Evolutionary conservation across 495 filamentous ascomycete genomes (phyloP).

Genomic region (Annulohypoxylon stygium): DNA sequence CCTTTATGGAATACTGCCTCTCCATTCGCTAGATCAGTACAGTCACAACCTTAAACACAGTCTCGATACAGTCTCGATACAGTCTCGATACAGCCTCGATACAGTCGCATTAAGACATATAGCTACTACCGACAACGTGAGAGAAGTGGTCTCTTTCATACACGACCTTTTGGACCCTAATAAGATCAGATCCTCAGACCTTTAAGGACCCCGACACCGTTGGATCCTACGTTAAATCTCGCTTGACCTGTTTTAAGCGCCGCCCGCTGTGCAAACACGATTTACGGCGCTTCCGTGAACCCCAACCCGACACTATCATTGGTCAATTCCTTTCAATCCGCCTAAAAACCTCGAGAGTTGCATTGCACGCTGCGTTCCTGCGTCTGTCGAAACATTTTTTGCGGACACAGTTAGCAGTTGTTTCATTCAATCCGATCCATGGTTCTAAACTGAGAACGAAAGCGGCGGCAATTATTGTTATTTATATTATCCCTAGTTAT

Average conservation of each 20-base stretch:
- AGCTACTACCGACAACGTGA: constrained; percentile 20
- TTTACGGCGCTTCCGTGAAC: constrained; percentile 39
- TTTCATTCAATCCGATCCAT: constrained; percentile 24
- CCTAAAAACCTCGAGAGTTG: constrained; percentile 30
- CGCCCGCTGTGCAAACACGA: constrained; percentile 27
- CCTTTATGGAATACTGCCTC: not conserved
- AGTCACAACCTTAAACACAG: too few relatives aligned
- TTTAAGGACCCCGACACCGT: constrained; percentile 11
- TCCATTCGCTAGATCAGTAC: constrained; percentile 11
- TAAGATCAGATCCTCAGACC: not conserved
- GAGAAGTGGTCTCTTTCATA: constrained; percentile 26
- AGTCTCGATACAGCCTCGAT: too few relatives aligned
- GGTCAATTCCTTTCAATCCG: constrained; percentile 28
- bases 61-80: too few relatives aligned
- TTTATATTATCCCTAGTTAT: constrained; percentile 7
- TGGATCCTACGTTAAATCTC: constrained; percentile 30
- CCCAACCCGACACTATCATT: constrained; percentile 17
- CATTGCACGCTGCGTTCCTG: constrained; percentile 46
- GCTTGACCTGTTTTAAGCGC: constrained; percentile 38
- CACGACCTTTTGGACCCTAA: constrained; percentile 11
- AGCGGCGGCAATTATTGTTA: constrained; percentile 36
- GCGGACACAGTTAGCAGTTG: constrained; percentile 20
- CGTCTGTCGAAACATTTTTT: constrained; percentile 40
- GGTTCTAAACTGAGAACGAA: constrained; percentile 39
- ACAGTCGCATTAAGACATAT: not conserved